Evolutionary conservation across 192 early-diverging fungal genomes (phyloP).

Genomic region (Geranomyces michiganensis): DNA sequence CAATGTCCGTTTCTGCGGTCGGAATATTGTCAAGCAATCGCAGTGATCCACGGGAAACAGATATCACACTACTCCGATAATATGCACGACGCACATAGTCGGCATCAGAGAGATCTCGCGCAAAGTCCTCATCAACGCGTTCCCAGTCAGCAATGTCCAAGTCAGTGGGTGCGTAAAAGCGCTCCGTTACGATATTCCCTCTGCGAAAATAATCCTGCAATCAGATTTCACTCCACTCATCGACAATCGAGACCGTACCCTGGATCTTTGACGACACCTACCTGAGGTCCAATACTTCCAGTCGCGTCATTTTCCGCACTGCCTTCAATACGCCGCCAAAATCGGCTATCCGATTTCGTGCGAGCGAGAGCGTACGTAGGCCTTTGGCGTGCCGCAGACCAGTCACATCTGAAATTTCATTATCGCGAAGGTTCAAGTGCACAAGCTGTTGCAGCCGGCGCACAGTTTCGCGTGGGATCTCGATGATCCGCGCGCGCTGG

Average conservation of each 20-base stretch:
- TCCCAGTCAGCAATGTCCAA: conserved; percentile 6
- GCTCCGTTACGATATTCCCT: conserved; percentile 22
- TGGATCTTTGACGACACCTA: background rate
- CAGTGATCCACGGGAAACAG: conserved; percentile 14
- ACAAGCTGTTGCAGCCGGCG: conserved; percentile 5
- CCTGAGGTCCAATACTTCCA: conserved; percentile 35
- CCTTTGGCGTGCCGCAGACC: conserved; percentile 13
- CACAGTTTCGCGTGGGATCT: conserved; percentile 15
- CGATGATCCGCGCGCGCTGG: background rate
- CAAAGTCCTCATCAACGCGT: conserved; percentile 23
- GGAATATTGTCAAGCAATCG: conserved; percentile 21
- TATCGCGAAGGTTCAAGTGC: conserved; percentile 31
- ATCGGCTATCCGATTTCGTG: conserved; percentile 18
- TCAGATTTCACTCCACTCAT: background rate
- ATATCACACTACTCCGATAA: conserved; percentile 30
- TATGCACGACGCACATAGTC: conserved; percentile 28
- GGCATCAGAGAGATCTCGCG: conserved; percentile 18
- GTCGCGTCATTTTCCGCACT: background rate
- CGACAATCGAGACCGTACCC: background rate
- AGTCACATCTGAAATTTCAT: conserved; percentile 11
- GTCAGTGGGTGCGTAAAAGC: conserved; percentile 8
- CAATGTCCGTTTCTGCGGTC: conserved; percentile 5
- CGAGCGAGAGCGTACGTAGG: conserved; percentile 19
- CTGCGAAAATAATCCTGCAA: conserved; percentile 5
- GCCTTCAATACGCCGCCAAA: conserved; percentile 10